A percentile compares a stretch with the other conserved stretches of the same genome.
Evolutionary conservation across 495 filamentous ascomycete species (phyloP).

Genomic region (Lindgomyces ingoldianus): DNA sequence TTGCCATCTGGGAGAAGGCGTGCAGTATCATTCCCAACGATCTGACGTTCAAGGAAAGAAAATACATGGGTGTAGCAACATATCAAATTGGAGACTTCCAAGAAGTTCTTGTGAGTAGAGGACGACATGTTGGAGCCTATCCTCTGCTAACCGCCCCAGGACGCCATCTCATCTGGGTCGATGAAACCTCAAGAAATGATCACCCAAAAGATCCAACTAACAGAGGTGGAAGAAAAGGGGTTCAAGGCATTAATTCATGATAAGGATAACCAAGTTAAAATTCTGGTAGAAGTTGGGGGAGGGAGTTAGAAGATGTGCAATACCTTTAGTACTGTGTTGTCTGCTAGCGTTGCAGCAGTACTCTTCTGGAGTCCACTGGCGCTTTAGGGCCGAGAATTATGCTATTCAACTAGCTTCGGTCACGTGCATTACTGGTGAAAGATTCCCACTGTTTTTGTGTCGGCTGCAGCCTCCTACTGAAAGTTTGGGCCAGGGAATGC

Average conservation of each 20-base stretch:
- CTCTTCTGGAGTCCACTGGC: background rate
- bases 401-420: no score
- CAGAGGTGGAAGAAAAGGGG: constrained; percentile 59
- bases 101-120: constrained; percentile 49
- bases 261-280: constrained; percentile 60
- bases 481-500: no score
- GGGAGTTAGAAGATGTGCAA: constrained; percentile 2
- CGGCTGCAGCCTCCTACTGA: no score
- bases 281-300: constrained; percentile 50
- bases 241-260: constrained; percentile 59
- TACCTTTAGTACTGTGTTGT: constrained; percentile 8
- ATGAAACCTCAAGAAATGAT: constrained; percentile 62
- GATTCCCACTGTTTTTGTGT: no score
- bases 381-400: no score
- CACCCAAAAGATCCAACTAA: constrained; percentile 55
- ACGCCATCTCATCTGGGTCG: constrained; percentile 54
- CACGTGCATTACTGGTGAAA: no score
- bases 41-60: constrained; percentile 58
- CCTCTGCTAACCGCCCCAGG: constrained; percentile 7
- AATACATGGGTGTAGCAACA: constrained; percentile 56
- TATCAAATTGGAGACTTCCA: constrained; percentile 59
- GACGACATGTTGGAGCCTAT: background rate
- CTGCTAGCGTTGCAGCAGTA: background rate
- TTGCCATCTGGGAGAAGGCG: constrained; percentile 62
- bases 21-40: constrained; percentile 55